Conservation (phyloP, 495 filamentous ascomycete species). For the Penicillium daleae region DNA sequence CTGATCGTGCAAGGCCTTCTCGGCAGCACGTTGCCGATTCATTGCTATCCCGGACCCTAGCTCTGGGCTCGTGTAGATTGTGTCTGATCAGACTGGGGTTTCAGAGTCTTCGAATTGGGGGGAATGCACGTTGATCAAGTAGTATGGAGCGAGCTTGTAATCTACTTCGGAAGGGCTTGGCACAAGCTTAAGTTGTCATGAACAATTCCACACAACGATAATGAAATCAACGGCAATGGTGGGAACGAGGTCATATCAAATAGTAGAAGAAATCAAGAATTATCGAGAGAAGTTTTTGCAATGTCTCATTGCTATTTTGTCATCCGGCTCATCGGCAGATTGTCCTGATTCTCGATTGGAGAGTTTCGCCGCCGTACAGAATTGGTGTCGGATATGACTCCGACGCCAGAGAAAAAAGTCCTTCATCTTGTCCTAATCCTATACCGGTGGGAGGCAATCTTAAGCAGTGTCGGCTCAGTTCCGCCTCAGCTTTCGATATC, state of each 20-base stretch:
- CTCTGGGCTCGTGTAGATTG: background rate
- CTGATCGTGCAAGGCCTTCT: constrained; percentile 53
- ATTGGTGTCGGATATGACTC: constrained; percentile 27
- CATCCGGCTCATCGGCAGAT: constrained; percentile 26
- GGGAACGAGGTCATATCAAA: constrained; percentile 11
- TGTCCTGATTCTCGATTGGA: constrained; percentile 28
- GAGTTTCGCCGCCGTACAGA: constrained; percentile 17
- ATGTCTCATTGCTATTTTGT: constrained; percentile 14
- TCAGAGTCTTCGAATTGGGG: background rate
- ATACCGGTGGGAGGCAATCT: constrained; percentile 19
- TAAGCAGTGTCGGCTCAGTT: constrained; percentile 21
- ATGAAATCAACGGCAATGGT: background rate
- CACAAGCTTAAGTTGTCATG: background rate
- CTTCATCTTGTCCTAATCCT: constrained; percentile 21
- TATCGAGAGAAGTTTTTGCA: constrained; percentile 9
- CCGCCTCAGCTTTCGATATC: constrained; percentile 21
- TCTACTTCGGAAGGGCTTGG: background rate
- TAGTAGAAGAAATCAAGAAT: background rate
- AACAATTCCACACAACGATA: background rate
- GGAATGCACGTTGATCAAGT: background rate
- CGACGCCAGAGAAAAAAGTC: constrained; percentile 21
- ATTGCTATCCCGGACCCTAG: constrained; percentile 22
- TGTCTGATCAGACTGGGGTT: background rate
- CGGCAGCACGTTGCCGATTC: constrained; percentile 46
- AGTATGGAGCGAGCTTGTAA: background rate